phyloP scores from a whole-genome alignment of 2,329 filamentous ascomycete genomes.

The Davidsoniella virescens region DNA sequence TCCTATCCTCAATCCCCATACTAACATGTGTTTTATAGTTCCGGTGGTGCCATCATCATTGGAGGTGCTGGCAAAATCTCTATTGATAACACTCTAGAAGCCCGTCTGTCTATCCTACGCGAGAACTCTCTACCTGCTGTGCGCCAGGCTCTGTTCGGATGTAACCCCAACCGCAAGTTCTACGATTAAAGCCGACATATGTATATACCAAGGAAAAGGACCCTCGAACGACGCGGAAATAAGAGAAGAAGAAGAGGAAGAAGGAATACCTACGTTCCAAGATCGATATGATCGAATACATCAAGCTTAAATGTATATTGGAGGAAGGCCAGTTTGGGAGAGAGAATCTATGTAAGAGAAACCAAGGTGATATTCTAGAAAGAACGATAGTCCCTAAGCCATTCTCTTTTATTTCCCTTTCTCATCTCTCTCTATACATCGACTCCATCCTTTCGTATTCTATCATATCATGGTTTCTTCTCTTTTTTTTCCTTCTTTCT shows the following conservation, averaged over 20 bases:
- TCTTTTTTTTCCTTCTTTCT: too few relatives aligned
- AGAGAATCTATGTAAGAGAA: too few relatives aligned
- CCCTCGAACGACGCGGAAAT: too few relatives aligned
- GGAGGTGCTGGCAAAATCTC: conserved; percentile 86
- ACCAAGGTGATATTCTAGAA: too few relatives aligned
- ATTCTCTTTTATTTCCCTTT: not conserved
- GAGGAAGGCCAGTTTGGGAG: too few relatives aligned
- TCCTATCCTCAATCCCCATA: conserved; percentile 13
- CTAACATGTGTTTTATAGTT: conserved; percentile 31
- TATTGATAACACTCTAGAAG: conserved; percentile 96
- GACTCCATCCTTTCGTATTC: not conserved
- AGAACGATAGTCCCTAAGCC: not conserved
- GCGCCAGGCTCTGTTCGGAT: conserved; percentile 74
- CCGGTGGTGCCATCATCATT: conserved; percentile 67
- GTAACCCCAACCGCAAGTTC: conserved; percentile 93
- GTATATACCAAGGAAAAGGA: too few relatives aligned
- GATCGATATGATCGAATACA: too few relatives aligned
- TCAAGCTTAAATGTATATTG: too few relatives aligned
- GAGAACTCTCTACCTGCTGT: conserved; percentile 71
- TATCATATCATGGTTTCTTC: too few relatives aligned
- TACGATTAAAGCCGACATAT: conserved; percentile 46
- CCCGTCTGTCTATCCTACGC: conserved; percentile 72
- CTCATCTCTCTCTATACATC: not conserved
- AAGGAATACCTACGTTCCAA: too few relatives aligned
- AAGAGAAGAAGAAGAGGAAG: too few relatives aligned